Base-by-base conservation (phyloP, 305 asterid genomes). In the Fraxinus platypoda region DNA sequence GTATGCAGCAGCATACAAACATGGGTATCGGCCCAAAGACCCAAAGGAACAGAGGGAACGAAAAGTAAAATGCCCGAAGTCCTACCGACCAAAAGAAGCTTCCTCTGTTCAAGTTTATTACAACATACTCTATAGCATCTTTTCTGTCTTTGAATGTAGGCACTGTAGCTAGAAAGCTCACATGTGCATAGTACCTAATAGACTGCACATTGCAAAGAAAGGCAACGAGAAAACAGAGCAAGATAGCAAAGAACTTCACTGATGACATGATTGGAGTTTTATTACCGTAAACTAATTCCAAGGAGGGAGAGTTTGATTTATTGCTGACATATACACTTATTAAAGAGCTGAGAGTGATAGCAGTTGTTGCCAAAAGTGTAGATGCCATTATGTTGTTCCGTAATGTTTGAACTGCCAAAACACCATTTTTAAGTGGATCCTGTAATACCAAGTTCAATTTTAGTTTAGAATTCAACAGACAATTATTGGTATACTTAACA, bases 301-400 rank as follows among this genome's bases (percentile, higher is more conserved):
- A 82, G n/a, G 91, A 83, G 15, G 88, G 30, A 21, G 89, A 82
- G 81, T 77, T 85, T n/a, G 98, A 87, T 57, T 87, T 80, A 81
- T 89, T 91, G 89, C 94, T 91, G 17, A 89, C 93, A 1, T 87
- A 93, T 13, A 94, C 98, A 41, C 97, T 84, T 78, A 94, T 93
- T 19, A 94, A 75, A n/a, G 98, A 94, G 88, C 97, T 90, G 23
- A 94, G 97, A 66, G 97, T 89, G 76, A 94, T 93, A 75, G 98
- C 97, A 21, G 91, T 85, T 0, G 98, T 92, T 2, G 97, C 98
- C 81, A 94, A 85, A 71, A 94, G 92, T 0, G 97, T 94, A 1
- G 98, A 94, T 0, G 98, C 98, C 98, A 94, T 94, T 83, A 94
- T 94, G 80, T 92, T 93, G 92, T 94, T 94, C 81, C 97, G 94